A percentile compares a stretch with the other conserved stretches of the same genome.
Evolutionary conservation across 2,329 filamentous ascomycete genomes (phyloP).

Genomic region (Fusarium sublunatum): DNA sequence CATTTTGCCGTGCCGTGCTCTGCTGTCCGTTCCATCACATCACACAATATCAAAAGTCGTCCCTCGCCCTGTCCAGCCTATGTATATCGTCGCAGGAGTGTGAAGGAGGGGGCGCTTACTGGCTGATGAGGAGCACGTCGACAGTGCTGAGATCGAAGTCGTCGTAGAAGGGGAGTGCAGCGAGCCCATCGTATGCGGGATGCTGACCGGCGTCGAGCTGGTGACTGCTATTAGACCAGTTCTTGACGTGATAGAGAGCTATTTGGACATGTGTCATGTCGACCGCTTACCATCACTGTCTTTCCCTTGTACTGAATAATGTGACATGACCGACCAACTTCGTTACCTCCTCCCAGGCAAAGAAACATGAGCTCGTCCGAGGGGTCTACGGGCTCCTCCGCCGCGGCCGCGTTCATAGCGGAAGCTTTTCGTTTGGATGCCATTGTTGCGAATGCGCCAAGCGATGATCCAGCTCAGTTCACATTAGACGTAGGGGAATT

Average conservation of each 20-base stretch:
- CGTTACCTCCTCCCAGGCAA: conserved; percentile 93
- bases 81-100: conserved; percentile 37
- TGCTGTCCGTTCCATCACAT: conserved; percentile 42
- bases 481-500: conserved; percentile 27
- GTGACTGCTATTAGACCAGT: conserved; percentile 36
- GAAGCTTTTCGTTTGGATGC: conserved; percentile 91
- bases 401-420: conserved; percentile 72
- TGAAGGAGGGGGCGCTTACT: conserved; percentile 74
- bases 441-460: conserved; percentile 65
- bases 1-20: not conserved
- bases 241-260: conserved; percentile 5
- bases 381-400: conserved; percentile 90
- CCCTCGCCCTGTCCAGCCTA: conserved; percentile 47
- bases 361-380: conserved; percentile 95
- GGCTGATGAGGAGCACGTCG: conserved; percentile 96
- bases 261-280: conserved; percentile 1
- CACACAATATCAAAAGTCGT: conserved; percentile 42
- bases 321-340: conserved; percentile 96
- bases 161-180: conserved; percentile 95
- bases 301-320: conserved; percentile 99
- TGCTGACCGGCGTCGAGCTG: conserved; percentile 98
- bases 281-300: conserved; percentile 85
- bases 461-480: conserved; percentile 24
- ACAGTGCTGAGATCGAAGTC: conserved; percentile 98
- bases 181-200: conserved; percentile 93